phyloP scores from a whole-genome alignment of 805 yeast species.

The Pichia deserticola region DNA sequence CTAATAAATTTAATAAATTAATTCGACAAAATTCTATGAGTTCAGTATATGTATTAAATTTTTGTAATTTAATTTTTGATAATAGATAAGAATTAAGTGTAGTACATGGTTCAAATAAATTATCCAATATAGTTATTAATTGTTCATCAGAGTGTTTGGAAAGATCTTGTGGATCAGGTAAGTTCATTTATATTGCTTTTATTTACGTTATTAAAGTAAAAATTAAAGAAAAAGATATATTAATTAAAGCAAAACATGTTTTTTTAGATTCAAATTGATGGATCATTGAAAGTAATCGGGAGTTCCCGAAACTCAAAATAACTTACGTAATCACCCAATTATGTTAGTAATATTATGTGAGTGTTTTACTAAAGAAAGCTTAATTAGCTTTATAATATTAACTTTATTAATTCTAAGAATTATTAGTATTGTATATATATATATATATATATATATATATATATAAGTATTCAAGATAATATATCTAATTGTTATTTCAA shows the following conservation, averaged over 20 bases:
- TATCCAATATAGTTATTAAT: slow-evolving; percentile 38
- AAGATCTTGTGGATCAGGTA: slow-evolving; percentile 27
- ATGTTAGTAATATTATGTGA: too few species aligned
- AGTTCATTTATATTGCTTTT: neutral
- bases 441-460: too few species aligned
- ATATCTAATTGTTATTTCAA: too few species aligned
- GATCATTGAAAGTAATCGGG: too few species aligned
- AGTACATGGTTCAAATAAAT: slow-evolving; percentile 60
- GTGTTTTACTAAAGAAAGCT: too few species aligned
- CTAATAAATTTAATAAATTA: slow-evolving; percentile 14
- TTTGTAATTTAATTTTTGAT: slow-evolving; percentile 23
- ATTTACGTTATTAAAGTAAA: neutral
- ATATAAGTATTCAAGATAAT: too few species aligned
- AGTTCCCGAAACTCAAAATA: too few species aligned
- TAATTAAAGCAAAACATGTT: neutral
- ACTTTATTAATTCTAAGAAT: too few species aligned
- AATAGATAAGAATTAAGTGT: slow-evolving; percentile 32
- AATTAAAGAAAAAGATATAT: neutral
- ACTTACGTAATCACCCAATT: too few species aligned
- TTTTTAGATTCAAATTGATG: too few species aligned
- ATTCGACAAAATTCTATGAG: slow-evolving; percentile 16
- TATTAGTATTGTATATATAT: too few species aligned
- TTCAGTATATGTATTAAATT: slow-evolving; percentile 24
- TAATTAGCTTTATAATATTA: too few species aligned
- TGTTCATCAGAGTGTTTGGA: slow-evolving; percentile 17